Evolutionary conservation across 176 grass and related monocot species (phyloP), one percentile per base, ranked within the genome.

Genomic region (Aegilops longissima): DNA sequence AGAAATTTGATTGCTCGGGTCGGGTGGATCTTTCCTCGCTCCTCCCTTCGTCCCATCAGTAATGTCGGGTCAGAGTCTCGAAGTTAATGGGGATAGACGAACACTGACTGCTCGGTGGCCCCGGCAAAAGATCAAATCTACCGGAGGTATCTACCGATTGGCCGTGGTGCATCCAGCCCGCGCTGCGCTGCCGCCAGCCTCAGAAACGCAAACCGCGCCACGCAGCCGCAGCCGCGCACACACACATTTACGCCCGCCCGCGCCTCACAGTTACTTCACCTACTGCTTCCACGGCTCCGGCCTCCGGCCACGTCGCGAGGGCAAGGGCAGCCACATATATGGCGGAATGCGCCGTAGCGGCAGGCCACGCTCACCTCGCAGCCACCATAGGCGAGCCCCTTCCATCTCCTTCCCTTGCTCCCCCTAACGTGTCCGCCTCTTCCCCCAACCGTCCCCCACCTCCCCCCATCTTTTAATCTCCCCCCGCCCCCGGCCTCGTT

Each of bases 301-400:
- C 18, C 56, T 59, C 56, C 56, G 81, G 73, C 86, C 77, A 91
- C 86, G 86, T 88, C 77, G 90, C 62, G 77, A 38, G 40, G 71
- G 86, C 77, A 39, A 84, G 63, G 77, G 77, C 82, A 88, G 54
- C 90, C 90, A 88, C 90, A 88, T 44, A 66, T 82, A 77, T 13
- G 17, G 56, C 33, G 23, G 10, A 56, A 77, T n/a, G 13, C 45
- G 25, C 12, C 24, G 66, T 8, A 12, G 75, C 56, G 14, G 69
- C 81, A 81, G 78, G 86, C 86, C 86, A 91, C 90, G 90, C 90
- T 91, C 82, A 86, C 71, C 31, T 81, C 86, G 70, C 82, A n/a
- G 69, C 77, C 82, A 88, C 90, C 90, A 85, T 91, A 90, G 75
- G 68, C 54, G 73, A 33, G 6, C 27, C 18, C 34, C 16, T 42